Evolutionary conservation across 192 early-diverging fungal genomes (phyloP).

Genomic region (Backusella luteola): DNA sequence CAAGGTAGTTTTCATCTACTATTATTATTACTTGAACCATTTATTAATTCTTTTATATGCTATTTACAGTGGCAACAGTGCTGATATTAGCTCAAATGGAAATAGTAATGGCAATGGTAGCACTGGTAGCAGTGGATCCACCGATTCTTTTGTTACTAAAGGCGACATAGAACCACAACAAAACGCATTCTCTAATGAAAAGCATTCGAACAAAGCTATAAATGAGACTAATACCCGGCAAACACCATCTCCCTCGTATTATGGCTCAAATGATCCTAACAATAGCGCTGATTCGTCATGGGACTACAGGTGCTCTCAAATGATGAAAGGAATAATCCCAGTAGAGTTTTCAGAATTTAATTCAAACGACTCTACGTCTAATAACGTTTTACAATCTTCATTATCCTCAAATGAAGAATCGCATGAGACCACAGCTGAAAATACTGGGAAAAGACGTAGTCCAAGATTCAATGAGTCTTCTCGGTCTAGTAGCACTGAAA

Average conservation of each 20-base stretch:
- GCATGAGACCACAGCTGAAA: neutral
- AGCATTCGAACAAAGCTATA: neutral
- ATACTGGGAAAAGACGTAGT: neutral
- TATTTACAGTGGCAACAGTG: conserved; percentile 26
- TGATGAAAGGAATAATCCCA: conserved; percentile 8
- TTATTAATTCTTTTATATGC: neutral
- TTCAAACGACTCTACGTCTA: neutral
- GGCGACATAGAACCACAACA: neutral
- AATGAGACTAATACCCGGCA: neutral
- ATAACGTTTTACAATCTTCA: neutral
- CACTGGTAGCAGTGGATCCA: conserved; percentile 17
- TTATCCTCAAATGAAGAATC: neutral
- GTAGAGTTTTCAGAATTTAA: conserved; percentile 1
- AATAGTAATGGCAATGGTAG: conserved; percentile 29
- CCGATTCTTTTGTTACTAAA: conserved; percentile 8
- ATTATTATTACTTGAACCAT: neutral
- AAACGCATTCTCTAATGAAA: neutral
- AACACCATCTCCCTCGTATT: neutral
- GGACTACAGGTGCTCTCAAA: neutral
- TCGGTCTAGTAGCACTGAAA: neutral
- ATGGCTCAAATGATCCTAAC: neutral
- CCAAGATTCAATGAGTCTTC: neutral
- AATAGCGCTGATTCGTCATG: neutral
- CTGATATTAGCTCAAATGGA: conserved; percentile 30
- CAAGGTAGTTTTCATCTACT: neutral